Conservation (phyloP, 345 rosid species). For the Melaleuca quinquenervia region DNA sequence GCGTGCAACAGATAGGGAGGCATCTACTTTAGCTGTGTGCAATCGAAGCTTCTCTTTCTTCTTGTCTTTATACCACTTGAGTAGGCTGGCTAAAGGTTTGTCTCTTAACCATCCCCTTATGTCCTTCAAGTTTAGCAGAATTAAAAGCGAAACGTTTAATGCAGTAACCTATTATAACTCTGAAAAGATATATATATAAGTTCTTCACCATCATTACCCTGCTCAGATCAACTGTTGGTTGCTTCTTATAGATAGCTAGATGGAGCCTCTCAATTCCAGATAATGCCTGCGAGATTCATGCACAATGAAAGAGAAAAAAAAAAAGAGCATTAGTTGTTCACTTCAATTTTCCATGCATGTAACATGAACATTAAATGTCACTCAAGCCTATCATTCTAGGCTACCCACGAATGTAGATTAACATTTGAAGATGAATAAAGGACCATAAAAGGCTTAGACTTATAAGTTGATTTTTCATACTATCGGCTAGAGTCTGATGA, state of each 20-base stretch:
- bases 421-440: background rate
- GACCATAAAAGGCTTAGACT: background rate
- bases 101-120: conserved; percentile 6
- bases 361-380: background rate
- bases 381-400: background rate
- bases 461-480: background rate
- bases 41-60: conserved; percentile 9
- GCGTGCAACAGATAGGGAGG: conserved; percentile 7
- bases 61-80: conserved; percentile 1
- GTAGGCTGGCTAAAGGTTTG: background rate
- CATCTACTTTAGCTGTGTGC: conserved; percentile 8
- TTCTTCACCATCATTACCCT: background rate
- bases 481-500: background rate
- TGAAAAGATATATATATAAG: background rate
- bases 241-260: background rate
- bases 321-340: background rate
- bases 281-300: background rate
- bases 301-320: background rate
- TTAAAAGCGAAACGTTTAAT: background rate
- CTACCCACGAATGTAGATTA: background rate
- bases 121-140: conserved; percentile 1
- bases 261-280: background rate
- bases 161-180: background rate
- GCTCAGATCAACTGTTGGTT: background rate
- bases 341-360: background rate